These are phyloP conservation scores for Vanrija sp. DNA, from an alignment of 1,284 basidiomycete species.

Conservation along the genomic window DNA sequence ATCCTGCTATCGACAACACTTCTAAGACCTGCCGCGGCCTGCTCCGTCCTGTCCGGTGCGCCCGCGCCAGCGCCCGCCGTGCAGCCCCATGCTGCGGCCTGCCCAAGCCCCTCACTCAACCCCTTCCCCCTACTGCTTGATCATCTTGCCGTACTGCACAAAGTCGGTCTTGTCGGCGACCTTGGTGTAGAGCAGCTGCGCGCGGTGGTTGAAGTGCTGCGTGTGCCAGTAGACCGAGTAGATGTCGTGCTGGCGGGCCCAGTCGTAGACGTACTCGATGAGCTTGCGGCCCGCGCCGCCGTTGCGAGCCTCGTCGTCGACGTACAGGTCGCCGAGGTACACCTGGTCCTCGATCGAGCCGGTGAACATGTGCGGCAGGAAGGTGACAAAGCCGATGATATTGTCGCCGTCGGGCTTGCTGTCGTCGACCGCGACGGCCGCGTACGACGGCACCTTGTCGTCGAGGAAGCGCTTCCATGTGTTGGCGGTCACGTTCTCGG, in stretches of 20 bases:
- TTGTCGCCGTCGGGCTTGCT: not conserved
- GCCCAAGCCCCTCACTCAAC: too few species aligned
- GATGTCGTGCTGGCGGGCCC: conserved; percentile 4
- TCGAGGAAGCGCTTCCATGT: conserved; percentile 15
- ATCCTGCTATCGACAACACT: too few species aligned
- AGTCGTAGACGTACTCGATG: conserved; percentile 13
- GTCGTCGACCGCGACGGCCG: conserved; percentile 14
- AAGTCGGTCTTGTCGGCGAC: conserved; percentile 15
- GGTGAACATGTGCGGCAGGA: conserved; percentile 16
- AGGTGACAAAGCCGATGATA: conserved; percentile 18
- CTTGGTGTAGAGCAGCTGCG: conserved; percentile 21
- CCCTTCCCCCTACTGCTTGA: too few species aligned
- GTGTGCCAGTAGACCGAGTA: conserved; percentile 19
- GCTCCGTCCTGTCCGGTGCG: too few species aligned
- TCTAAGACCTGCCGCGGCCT: too few species aligned
- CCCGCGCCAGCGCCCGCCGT: too few species aligned
- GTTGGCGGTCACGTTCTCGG: conserved; percentile 6
- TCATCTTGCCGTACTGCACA: conserved; percentile 9
- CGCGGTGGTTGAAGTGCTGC: conserved; percentile 23
- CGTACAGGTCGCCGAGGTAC: conserved; percentile 20
- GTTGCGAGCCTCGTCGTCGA: conserved; percentile 13
- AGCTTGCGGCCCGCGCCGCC: conserved; percentile 12
- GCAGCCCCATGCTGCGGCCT: too few species aligned
- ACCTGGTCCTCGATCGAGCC: conserved; percentile 8
- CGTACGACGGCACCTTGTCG: conserved; percentile 10